Evolutionary conservation across 768 basidiomycete genomes (phyloP), one percentile per base, ranked within the genome.

Genomic region (Strobilomyces dryophilus): DNA sequence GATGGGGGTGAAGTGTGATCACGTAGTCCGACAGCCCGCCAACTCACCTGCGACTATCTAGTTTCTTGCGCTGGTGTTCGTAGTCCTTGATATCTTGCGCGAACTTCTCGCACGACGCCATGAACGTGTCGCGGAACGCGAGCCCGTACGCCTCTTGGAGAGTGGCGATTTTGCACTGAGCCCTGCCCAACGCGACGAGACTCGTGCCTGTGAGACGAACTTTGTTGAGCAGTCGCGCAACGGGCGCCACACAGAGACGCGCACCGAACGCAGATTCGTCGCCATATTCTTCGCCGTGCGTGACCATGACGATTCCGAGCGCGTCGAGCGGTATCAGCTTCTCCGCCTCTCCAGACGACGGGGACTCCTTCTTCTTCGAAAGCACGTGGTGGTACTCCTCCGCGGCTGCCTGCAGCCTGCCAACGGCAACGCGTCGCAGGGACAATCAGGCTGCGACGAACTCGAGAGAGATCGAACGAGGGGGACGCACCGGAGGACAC

Each of bases 261-360:
- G 37, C 53, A 84, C 87, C 89, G 63, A 83, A 90, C 0, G 79
- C 76, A 40, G 89, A 91, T 54, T 89, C 85, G 1, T 81, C 79
- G n/a, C 81, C 81, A 63, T 89, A 85, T 62, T 92, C 82, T 58
- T 90, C 88, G 14, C 92, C 92, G 62, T 92, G 88, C 24, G 79
- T 75, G 51, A 92, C 85, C 92, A 94, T 92, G 43, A 91, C 87
- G 49, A 91, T 77, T 1, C 92, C 92, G 10, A 95, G 74, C 27
- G 83, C 80, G 58, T 94, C 92, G 27, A 91, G 74, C 0, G 87
- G 81, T 11, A 91, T 70, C 34, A 89, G 75, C 66, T 94, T 92
- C 55, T 87, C 87, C 6, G 66, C 54, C 52, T 83, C 81, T 15
- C 82, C 82, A 3, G 83, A 70, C 1, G 77, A 80, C 24, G 79